Conservation (phyloP, 2,329 filamentous ascomycete genomes). For the Plenodomus tracheiphilus region DNA sequence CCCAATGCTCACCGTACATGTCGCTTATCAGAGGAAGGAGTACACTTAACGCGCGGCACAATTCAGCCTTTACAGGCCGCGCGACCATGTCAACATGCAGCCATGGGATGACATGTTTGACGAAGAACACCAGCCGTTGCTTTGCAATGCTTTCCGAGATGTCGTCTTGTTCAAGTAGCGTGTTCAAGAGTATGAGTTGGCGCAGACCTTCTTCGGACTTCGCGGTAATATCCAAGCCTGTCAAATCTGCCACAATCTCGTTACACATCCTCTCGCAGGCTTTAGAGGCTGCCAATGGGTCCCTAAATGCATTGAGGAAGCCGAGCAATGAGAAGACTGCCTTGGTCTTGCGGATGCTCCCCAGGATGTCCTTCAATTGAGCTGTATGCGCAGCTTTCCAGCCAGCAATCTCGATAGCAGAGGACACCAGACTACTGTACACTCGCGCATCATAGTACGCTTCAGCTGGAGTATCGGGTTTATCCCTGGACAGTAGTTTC, state of each 20-base stretch:
- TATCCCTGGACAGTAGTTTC: conserved; percentile 25
- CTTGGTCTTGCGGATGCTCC: conserved; percentile 33
- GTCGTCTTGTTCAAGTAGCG: conserved; percentile 55
- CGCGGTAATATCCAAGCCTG: conserved; percentile 54
- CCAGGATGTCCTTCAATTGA: conserved; percentile 42
- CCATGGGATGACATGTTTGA: conserved; percentile 77
- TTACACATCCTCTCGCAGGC: conserved; percentile 59
- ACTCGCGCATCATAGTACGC: conserved; percentile 51
- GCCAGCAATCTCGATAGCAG: conserved; percentile 49
- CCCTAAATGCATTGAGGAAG: conserved; percentile 53
- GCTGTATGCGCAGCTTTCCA: conserved; percentile 42
- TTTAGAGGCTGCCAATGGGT: conserved; percentile 53
- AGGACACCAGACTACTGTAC: conserved; percentile 41
- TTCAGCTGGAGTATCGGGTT: conserved; percentile 22
- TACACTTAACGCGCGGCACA: conserved; percentile 55
- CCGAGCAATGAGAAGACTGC: conserved; percentile 54
- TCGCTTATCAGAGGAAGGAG: conserved; percentile 76
- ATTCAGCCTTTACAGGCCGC: conserved; percentile 59
- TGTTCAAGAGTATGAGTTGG: conserved; percentile 59
- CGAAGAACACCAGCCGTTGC: conserved; percentile 78
- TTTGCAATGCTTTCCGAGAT: conserved; percentile 55
- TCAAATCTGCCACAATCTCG: conserved; percentile 63
- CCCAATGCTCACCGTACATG: conserved; percentile 89
- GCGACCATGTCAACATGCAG: conserved; percentile 58
- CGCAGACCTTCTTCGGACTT: conserved; percentile 50